Percentiles rank a stretch among this genome's conserved stretches.
These are phyloP conservation scores for Dothideomycetes sp. DNA, from an alignment of 2,329 filamentous ascomycete species.

Conservation along the genomic window DNA sequence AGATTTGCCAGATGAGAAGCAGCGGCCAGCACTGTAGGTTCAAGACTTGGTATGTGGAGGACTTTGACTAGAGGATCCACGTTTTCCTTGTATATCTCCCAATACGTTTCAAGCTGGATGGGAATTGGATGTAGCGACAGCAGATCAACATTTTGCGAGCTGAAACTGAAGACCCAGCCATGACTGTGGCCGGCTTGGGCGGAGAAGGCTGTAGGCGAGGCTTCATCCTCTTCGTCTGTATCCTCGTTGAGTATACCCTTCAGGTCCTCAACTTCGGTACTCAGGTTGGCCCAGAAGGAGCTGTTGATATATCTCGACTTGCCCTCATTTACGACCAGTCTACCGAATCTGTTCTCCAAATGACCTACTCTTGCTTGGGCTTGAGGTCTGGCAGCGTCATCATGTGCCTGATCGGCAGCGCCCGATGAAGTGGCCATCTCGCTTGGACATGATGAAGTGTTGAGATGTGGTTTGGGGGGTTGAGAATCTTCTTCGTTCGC, in stretches of 20 bases:
- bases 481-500: slow-evolving; percentile 3
- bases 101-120: slow-evolving; percentile 55
- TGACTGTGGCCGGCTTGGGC: slow-evolving; percentile 46
- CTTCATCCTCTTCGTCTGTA: slow-evolving; percentile 48
- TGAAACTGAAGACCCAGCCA: slow-evolving; percentile 62
- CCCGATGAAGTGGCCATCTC: too few species aligned
- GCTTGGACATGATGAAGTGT: too few species aligned
- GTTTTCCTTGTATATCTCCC: slow-evolving; percentile 61
- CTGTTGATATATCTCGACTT: slow-evolving; percentile 64
- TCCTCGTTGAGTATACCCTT: slow-evolving; percentile 52
- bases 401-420: too few species aligned
- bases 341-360: slow-evolving; percentile 45
- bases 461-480: too few species aligned
- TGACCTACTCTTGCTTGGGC: slow-evolving; percentile 11
- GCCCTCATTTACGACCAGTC: slow-evolving; percentile 60
- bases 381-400: too few species aligned
- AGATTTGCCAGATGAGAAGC: slow-evolving; percentile 49
- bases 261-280: slow-evolving; percentile 59
- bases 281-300: slow-evolving; percentile 65
- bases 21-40: slow-evolving; percentile 49
- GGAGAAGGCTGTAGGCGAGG: slow-evolving; percentile 26
- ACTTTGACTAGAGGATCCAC: slow-evolving; percentile 65
- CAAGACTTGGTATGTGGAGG: slow-evolving; percentile 57
- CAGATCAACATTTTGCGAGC: slow-evolving; percentile 58
- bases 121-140: slow-evolving; percentile 52